Evolutionary conservation across 495 filamentous ascomycete genomes (phyloP), one percentile per base, ranked within the genome.

Genomic region (Xylaria venustula): DNA sequence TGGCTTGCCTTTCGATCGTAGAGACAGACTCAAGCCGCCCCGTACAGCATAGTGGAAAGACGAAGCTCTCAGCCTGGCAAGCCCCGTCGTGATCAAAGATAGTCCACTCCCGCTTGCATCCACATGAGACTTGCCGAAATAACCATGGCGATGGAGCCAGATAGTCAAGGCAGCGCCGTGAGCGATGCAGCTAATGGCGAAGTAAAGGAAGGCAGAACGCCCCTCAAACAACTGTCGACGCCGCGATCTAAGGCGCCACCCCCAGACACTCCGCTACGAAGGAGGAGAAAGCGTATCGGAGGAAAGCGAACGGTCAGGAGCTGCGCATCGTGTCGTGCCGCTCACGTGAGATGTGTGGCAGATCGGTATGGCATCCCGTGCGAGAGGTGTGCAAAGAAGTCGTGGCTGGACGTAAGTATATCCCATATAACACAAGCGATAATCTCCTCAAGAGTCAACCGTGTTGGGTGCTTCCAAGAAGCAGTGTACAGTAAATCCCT

Each of bases 291-390:
- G 25, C 60, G 60, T 1, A 30, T 41, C 17, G 60, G 32, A 11
- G 60, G 60, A 7, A 56, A 56, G 26, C 51, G 53, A 19, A 34
- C 36, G 3, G 60, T 62, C 34, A 32, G 25, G 17, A 62, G 60
- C 36, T 62, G 60, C 44, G 37, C 44, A 3, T 17, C 44, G 11
- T 62, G 60, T 22, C 60, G 60, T 7, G 53, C 42, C 1, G 60
- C 60, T 11, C 60, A 62, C 11, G 36, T 62, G n/a, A 23, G 60
- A 48, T 62, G 60, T 8, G 60, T 62, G 20, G 60, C 60, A 23
- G 60, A 62, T 14, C 44, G 45, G 3, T 62, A 62, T 20, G 60
- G 60, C 1, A 51, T 62, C 37, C 45, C 60, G 7, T 62, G 60
- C 28, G 60, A 56, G 52, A 23, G 60, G 8, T 62, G 60, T 37